Percentiles rank a stretch among this genome's conserved stretches.
These are phyloP conservation scores for Cutaneotrichosporon curvatum DNA, from an alignment of 1,284 basidiomycete species.

Conservation along the genomic window DNA sequence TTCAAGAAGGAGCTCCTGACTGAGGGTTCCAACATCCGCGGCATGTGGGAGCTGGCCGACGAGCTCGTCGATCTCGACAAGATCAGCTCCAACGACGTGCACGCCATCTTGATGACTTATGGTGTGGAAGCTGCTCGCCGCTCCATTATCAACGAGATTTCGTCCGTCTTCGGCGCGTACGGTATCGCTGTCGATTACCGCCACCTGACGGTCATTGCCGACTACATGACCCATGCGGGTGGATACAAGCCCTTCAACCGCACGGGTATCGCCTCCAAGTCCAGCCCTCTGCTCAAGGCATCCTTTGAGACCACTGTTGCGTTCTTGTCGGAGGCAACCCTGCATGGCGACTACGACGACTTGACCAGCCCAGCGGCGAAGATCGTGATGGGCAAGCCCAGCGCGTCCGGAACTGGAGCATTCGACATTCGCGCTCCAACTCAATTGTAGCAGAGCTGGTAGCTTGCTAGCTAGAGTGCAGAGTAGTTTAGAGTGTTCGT, in stretches of 20 bases:
- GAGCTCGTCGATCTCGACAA: conserved; percentile 73
- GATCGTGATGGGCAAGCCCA: conserved; percentile 83
- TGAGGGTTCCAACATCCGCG: conserved; percentile 83
- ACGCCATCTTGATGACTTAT: conserved; percentile 83
- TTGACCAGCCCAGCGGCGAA: conserved; percentile 73
- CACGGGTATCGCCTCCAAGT: conserved; percentile 82
- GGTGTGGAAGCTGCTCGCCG: conserved; percentile 96
- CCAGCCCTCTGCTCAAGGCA: conserved; percentile 90
- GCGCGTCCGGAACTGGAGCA: conserved; percentile 73
- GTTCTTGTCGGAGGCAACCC: conserved; percentile 87
- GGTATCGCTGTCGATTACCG: conserved; percentile 93
- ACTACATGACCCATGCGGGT: conserved; percentile 99
- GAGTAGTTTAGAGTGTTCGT: neutral
- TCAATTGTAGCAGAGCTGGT: neutral
- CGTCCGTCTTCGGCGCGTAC: conserved; percentile 90
- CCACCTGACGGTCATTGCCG: conserved; percentile 94
- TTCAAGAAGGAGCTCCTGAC: conserved; percentile 47
- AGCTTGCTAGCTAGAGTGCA: no score
- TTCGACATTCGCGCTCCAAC: conserved; percentile 57
- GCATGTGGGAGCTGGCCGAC: conserved; percentile 80
- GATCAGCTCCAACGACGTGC: conserved; percentile 93
- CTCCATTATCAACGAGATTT: conserved; percentile 78
- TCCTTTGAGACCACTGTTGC: conserved; percentile 96
- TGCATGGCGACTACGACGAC: conserved; percentile 92
- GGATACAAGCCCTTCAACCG: conserved; percentile 98